phyloP scores from a whole-genome alignment of 2,329 filamentous ascomycete species.

The Rosellinia necatrix region DNA sequence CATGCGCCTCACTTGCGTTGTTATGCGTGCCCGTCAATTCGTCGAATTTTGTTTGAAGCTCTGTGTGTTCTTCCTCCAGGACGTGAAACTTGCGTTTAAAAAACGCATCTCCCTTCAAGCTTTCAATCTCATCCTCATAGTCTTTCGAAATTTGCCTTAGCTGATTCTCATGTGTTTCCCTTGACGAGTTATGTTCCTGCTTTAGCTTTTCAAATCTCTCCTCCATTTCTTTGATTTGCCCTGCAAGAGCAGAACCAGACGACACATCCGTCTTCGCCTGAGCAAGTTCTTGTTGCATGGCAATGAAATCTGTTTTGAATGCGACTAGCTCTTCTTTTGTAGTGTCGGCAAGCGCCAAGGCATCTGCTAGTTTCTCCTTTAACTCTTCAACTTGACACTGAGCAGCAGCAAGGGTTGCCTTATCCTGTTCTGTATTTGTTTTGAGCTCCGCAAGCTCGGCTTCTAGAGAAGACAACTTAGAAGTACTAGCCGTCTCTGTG shows the following conservation, averaged over 20 bases:
- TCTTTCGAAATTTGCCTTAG: constrained; percentile 63
- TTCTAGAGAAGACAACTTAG: constrained; percentile 56
- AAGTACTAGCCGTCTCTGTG: constrained; percentile 50
- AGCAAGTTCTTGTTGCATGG: constrained; percentile 50
- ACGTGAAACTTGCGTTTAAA: constrained; percentile 68
- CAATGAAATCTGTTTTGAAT: constrained; percentile 54
- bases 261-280: constrained; percentile 53
- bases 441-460: constrained; percentile 57
- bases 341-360: constrained; percentile 34
- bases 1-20: constrained; percentile 39
- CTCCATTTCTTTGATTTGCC: constrained; percentile 36
- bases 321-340: constrained; percentile 52
- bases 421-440: constrained; percentile 52
- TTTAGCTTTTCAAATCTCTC: constrained; percentile 53
- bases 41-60: constrained; percentile 42
- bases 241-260: constrained; percentile 35
- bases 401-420: constrained; percentile 52
- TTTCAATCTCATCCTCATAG: constrained; percentile 68
- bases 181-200: constrained; percentile 48
- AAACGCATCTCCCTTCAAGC: constrained; percentile 64
- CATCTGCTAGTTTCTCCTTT: constrained; percentile 44
- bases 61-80: constrained; percentile 61
- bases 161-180: constrained; percentile 59
- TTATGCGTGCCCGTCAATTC: constrained; percentile 35
- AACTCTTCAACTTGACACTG: constrained; percentile 46